A percentile compares a stretch with the other conserved stretches of the same genome.
phyloP scores from a whole-genome alignment of 345 rosid species.

The Abelmoschus esculentus region DNA sequence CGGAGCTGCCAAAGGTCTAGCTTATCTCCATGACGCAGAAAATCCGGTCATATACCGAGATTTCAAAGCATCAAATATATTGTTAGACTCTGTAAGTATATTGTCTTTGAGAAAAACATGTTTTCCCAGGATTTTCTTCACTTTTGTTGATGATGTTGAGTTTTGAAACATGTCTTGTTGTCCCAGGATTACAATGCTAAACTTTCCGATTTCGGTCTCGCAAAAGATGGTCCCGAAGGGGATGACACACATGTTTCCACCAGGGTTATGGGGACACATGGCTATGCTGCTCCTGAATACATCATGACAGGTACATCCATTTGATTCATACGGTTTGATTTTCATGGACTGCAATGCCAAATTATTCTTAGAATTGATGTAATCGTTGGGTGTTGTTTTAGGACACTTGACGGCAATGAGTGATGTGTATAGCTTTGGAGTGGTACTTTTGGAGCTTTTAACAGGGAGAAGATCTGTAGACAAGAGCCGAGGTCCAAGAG shows the following conservation, averaged over 20 bases:
- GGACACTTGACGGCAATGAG: slow-evolving; percentile 72
- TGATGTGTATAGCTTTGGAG: slow-evolving; percentile 70
- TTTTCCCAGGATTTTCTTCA: background rate
- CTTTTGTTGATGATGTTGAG: background rate
- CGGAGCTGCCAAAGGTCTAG: slow-evolving; percentile 95
- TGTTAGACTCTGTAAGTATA: slow-evolving; percentile 67
- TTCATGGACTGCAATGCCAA: background rate
- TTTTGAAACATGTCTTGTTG: background rate
- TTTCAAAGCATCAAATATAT: slow-evolving; percentile 83
- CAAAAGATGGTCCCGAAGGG: slow-evolving; percentile 95
- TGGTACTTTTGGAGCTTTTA: slow-evolving; percentile 52
- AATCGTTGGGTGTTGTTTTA: slow-evolving; percentile 9
- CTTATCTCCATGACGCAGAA: slow-evolving; percentile 72
- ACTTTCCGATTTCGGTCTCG: slow-evolving; percentile 83
- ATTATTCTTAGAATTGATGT: background rate
- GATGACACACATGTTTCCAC: slow-evolving; percentile 91
- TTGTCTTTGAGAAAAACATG: background rate
- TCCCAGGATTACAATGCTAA: slow-evolving; percentile 71
- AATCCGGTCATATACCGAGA: slow-evolving; percentile 90
- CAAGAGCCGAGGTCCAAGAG: slow-evolving; percentile 45
- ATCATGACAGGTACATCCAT: slow-evolving; percentile 63
- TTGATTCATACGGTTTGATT: background rate
- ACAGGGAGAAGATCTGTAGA: slow-evolving; percentile 58
- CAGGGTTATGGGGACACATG: slow-evolving; percentile 90
- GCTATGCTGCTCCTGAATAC: slow-evolving; percentile 94